Evolutionary conservation across 192 early-diverging fungal species (phyloP).

Genomic region (Podila minutissima): DNA sequence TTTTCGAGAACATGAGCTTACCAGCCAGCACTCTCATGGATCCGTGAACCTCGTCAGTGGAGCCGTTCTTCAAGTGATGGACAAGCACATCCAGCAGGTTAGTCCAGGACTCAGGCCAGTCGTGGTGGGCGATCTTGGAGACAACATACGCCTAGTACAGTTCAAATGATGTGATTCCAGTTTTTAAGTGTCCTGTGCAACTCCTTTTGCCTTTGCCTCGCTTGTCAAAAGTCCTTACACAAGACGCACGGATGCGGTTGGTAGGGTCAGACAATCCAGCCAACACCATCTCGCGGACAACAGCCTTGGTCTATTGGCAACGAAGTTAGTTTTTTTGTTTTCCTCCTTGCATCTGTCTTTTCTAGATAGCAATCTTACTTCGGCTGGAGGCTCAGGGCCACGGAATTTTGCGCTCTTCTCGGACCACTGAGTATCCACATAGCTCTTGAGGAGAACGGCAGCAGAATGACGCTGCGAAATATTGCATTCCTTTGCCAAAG

Average conservation of each 20-base stretch:
- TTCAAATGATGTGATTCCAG: not conserved
- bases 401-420: constrained; percentile 60
- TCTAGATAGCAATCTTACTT: constrained; percentile 42
- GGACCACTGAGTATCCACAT: constrained; percentile 82
- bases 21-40: constrained; percentile 84
- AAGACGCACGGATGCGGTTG: constrained; percentile 70
- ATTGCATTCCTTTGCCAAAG: constrained; percentile 67
- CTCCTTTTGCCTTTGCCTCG: not conserved
- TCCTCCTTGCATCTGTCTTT: not conserved
- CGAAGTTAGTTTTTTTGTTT: not conserved
- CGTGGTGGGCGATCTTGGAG: constrained; percentile 89
- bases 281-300: constrained; percentile 65
- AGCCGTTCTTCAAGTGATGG: constrained; percentile 68
- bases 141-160: constrained; percentile 78
- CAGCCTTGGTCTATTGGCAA: constrained; percentile 61
- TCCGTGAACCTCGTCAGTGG: constrained; percentile 82
- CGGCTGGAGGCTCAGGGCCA: constrained; percentile 68
- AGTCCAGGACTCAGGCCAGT: constrained; percentile 96
- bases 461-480: constrained; percentile 75
- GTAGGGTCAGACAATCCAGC: constrained; percentile 67
- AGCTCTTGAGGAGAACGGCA: constrained; percentile 78
- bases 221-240: constrained; percentile 50
- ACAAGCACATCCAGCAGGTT: constrained; percentile 85
- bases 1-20: constrained; percentile 1
- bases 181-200: not conserved